phyloP scores from a whole-genome alignment of 352 stramenopile species.

The Phytopythium montanum region DNA sequence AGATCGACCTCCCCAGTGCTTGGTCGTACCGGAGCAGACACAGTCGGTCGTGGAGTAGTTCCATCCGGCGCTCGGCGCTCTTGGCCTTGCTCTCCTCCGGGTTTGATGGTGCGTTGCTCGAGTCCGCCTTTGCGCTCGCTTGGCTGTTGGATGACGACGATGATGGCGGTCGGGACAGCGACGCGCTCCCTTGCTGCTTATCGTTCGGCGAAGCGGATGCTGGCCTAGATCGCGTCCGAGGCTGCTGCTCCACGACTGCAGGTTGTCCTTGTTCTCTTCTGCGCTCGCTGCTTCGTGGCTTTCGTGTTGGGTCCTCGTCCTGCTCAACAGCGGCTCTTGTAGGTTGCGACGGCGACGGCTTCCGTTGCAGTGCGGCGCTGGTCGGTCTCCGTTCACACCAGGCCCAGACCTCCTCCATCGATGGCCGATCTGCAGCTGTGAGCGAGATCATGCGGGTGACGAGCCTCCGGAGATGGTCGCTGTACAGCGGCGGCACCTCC shows the following conservation, averaged over 20 bases:
- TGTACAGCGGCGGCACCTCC: constrained; percentile 55
- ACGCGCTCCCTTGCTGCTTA: constrained; percentile 19
- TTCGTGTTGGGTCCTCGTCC: not conserved
- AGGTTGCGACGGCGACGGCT: not conserved
- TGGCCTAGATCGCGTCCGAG: not conserved
- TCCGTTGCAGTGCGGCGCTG: constrained; percentile 26
- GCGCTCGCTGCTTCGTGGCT: not conserved
- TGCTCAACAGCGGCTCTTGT: not conserved
- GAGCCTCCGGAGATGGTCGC: constrained; percentile 44
- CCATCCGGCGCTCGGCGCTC: constrained; percentile 45
- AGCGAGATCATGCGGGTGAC: constrained; percentile 78
- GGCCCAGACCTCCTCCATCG: constrained; percentile 62
- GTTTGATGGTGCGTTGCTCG: not conserved
- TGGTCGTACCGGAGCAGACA: constrained; percentile 46
- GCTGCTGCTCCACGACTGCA: not conserved
- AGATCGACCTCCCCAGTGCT: constrained; percentile 36
- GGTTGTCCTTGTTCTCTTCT: not conserved
- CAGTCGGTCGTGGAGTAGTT: constrained; percentile 67
- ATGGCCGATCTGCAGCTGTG: constrained; percentile 48
- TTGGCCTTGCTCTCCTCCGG: constrained; percentile 27
- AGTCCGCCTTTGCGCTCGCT: constrained; percentile 2
- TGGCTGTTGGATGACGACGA: constrained; percentile 26
- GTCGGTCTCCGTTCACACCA: constrained; percentile 35
- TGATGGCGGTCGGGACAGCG: constrained; percentile 30
- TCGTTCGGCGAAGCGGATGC: constrained; percentile 14